Base-by-base conservation (phyloP, 73 alveolate species). In the Stentor roeselii region DNA sequence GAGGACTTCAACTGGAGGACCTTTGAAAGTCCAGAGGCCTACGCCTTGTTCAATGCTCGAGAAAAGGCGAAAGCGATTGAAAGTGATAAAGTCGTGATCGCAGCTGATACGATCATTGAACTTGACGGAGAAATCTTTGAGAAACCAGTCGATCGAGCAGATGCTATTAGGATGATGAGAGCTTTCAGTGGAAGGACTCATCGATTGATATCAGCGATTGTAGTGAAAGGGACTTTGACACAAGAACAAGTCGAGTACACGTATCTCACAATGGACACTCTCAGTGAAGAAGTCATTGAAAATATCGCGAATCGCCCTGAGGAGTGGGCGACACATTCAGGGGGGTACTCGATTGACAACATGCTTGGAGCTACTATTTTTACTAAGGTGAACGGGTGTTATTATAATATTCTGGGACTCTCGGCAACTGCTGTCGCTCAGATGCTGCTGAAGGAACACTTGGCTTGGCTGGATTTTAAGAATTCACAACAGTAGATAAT, bases 21-120 rank as follows among this genome's bases (percentile, higher is more conserved):
- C 34, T 67, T 67, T 67, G 37, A n/a, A 21, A 67, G 37, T 34
- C 80, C 80, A 27, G 37, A 67, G 34, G 80, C 21, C 21, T 67
- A 67, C 42, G 80, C 80, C 21, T 21, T 67, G n/a, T 67, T 67
- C 37, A 67, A 67, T 67, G 80, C 80, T 27, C 21, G 80, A 34
- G 21, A 67, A 21, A 67, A 67, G 41, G 50, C 41, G 15, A 34
- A n/a, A 30, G 15, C 27, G 27, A 67, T 67, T 67, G 80, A 67
- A 2, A 0, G 42, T 34, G 80, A 67, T 40, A 67, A 32, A n/a
- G 34, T 67, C 14, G 41, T 67, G 37, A 67, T 67, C 37, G n/a
- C 80, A 67, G 80, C 80, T 27, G 80, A 67, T 2, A 67, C 80
- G 21, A 32, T 67, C 41, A 32, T 32, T 30, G 37, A n/a, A 21